Evolutionary conservation across 2,329 filamentous ascomycete species (phyloP).

Genomic region (Ophiosphaerella korrae): DNA sequence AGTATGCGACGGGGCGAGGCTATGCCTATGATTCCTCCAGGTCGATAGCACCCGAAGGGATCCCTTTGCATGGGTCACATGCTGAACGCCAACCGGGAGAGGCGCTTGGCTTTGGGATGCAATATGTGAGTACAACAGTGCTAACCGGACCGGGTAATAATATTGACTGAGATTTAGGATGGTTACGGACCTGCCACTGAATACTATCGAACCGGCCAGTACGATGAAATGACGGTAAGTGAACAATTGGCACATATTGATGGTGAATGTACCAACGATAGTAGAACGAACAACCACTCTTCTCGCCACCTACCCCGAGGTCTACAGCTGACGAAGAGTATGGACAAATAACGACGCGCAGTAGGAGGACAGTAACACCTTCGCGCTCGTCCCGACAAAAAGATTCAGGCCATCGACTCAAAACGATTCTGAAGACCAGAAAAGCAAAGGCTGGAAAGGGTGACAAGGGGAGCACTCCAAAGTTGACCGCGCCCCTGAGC

Average conservation of each 20-base stretch:
- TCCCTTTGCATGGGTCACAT: conserved; percentile 36
- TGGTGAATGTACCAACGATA: conserved; percentile 19
- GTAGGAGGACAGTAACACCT: conserved; percentile 28
- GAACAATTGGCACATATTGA: background rate
- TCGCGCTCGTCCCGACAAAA: conserved; percentile 30
- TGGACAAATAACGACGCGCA: conserved; percentile 47
- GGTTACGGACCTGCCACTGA: conserved; percentile 34
- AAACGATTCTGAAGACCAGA: conserved; percentile 45
- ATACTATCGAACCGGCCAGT: conserved; percentile 36
- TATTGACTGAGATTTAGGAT: conserved; percentile 36
- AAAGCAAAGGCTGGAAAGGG: conserved; percentile 52
- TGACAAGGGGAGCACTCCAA: conserved; percentile 56
- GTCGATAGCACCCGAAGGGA: conserved; percentile 31
- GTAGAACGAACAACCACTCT: conserved; percentile 34
- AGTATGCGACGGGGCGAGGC: conserved; percentile 49
- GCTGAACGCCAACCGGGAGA: conserved; percentile 24
- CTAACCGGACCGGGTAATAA: conserved; percentile 4
- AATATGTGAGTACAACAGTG: conserved; percentile 36
- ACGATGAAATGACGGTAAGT: conserved; percentile 33
- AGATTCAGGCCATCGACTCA: conserved; percentile 31
- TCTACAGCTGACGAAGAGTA: conserved; percentile 50
- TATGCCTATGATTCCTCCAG: conserved; percentile 44
- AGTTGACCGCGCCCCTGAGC: conserved; percentile 71
- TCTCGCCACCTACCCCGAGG: conserved; percentile 51
- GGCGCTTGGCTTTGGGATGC: conserved; percentile 34